A percentile compares a stretch with the other conserved stretches of the same genome.
Conservation (phyloP, 768 basidiomycete genomes). For the Dioszegia crocea region DNA sequence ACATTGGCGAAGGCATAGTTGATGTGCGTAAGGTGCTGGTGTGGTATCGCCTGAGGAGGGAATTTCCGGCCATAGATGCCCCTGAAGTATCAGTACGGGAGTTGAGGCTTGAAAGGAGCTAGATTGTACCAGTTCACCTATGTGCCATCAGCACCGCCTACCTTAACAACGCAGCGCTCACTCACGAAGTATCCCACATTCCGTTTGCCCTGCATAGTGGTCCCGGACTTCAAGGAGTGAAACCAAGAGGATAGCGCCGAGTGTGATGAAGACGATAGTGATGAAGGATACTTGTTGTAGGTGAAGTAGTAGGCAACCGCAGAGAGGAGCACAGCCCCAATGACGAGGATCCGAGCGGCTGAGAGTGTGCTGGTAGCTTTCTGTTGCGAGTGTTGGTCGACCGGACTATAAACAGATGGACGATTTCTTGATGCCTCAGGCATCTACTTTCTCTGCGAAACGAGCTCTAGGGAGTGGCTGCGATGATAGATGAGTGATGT, state of each 20-base stretch:
- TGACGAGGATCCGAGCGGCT: no score
- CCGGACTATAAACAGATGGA: no score
- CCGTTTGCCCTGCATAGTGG: slow-evolving; percentile 13
- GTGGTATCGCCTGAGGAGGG: slow-evolving; percentile 78
- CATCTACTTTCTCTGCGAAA: no score
- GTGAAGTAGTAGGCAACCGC: no score
- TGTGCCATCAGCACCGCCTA: not conserved
- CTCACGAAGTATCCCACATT: slow-evolving; percentile 37
- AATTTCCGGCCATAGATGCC: slow-evolving; percentile 93
- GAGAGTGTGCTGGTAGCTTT: no score
- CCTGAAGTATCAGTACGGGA: slow-evolving; percentile 50
- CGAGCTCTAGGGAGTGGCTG: no score
- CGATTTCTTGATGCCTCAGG: no score
- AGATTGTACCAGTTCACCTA: slow-evolving; percentile 47
- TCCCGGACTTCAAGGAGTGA: not conserved
- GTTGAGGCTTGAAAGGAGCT: no score
- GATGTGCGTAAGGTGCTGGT: slow-evolving; percentile 80
- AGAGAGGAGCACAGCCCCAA: no score
- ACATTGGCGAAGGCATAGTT: slow-evolving; percentile 92
- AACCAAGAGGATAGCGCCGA: not conserved
- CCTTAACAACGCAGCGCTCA: not conserved
- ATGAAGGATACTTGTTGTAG: no score
- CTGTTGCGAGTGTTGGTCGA: no score
- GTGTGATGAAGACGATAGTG: not conserved
- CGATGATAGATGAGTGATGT: no score